Conservation (phyloP, 2,329 filamentous ascomycete genomes). For the Tolypocladium guangdongense region DNA sequence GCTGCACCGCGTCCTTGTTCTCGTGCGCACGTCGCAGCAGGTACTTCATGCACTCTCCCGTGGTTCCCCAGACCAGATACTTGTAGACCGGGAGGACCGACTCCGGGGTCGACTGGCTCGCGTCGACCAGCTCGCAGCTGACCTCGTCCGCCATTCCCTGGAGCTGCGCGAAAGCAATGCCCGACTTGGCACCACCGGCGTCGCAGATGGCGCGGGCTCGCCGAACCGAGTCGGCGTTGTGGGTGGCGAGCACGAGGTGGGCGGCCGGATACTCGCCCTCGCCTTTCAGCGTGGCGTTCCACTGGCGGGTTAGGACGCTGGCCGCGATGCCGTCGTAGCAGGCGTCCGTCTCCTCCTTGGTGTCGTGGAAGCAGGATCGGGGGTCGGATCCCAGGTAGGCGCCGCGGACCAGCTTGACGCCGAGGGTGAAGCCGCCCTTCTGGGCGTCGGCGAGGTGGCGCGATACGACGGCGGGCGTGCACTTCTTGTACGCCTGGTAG, state of each 20-base stretch:
- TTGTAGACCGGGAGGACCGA: constrained; percentile 51
- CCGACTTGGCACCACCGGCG: constrained; percentile 27
- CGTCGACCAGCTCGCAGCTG: constrained; percentile 48
- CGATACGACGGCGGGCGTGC: constrained; percentile 43
- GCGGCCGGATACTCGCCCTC: constrained; percentile 41
- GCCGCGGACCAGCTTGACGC: constrained; percentile 66
- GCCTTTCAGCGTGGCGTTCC: constrained; percentile 23
- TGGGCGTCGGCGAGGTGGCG: constrained; percentile 48
- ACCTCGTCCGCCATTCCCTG: constrained; percentile 96
- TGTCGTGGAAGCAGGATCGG: constrained; percentile 58
- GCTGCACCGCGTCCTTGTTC: constrained; percentile 58
- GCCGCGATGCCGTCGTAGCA: constrained; percentile 64
- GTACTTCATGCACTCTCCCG: constrained; percentile 79
- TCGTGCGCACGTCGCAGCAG: constrained; percentile 52
- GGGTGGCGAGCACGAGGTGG: constrained; percentile 65
- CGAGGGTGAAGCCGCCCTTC: constrained; percentile 52
- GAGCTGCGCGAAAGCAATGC: constrained; percentile 52
- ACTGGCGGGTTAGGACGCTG: constrained; percentile 50
- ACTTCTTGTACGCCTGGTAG: constrained; percentile 68
- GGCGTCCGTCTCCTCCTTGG: constrained; percentile 58
- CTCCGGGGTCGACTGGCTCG: constrained; percentile 17
- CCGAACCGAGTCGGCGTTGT: constrained; percentile 66
- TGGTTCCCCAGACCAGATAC: constrained; percentile 60
- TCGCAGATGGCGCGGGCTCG: constrained; percentile 42
- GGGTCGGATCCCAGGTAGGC: constrained; percentile 64